Percentiles rank a stretch among this genome's conserved stretches.
These are phyloP conservation scores for Microstegium vimineum DNA, from an alignment of 176 grass and related monocot species.

Conservation along the genomic window DNA sequence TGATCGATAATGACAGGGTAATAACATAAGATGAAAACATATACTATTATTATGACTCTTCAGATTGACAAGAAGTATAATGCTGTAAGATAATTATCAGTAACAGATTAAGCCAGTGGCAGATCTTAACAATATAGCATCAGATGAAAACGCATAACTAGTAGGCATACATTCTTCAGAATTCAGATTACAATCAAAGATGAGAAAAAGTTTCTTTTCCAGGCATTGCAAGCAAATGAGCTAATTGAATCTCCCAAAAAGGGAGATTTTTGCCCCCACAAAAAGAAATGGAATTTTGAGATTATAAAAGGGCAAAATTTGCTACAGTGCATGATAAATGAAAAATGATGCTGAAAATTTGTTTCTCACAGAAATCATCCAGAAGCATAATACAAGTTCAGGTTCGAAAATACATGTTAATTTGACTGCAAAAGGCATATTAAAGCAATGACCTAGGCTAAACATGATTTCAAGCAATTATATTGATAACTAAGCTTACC, in stretches of 20 bases:
- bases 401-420: not conserved
- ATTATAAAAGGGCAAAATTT: not conserved
- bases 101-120: not conserved
- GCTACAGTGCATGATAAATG: not conserved
- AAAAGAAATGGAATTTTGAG: not conserved
- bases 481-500: constrained; percentile 35
- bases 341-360: not conserved
- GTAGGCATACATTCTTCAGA: not conserved
- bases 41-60: constrained; percentile 1
- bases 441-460: not conserved
- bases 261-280: not conserved
- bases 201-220: not conserved
- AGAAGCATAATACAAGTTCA: not conserved
- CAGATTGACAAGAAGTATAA: not conserved
- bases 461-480: not conserved
- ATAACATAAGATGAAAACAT: not conserved
- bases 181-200: not conserved
- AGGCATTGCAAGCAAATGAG: not conserved
- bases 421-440: not conserved
- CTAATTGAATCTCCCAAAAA: not conserved
- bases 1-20: not conserved
- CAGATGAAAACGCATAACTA: not conserved
- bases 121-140: not conserved
- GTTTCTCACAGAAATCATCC: not conserved
- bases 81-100: not conserved